Percentiles rank a stretch among this genome's conserved stretches.
These are phyloP conservation scores for Ceriops decandra DNA, from an alignment of 345 rosid species.

Conservation along the genomic window DNA sequence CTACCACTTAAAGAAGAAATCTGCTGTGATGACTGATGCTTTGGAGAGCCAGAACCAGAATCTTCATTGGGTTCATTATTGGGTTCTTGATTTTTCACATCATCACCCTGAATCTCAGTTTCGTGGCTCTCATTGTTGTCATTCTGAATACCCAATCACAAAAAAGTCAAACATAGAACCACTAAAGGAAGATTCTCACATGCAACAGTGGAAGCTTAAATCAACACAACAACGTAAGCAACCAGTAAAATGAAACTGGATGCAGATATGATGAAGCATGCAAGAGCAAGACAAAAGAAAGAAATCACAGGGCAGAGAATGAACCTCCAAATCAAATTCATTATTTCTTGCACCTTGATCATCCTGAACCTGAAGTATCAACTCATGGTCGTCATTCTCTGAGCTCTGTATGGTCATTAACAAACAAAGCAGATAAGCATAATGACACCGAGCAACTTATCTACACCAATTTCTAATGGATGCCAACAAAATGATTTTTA, in stretches of 20 bases:
- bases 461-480: neutral
- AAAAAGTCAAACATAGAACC: conserved; percentile 4
- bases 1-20: conserved; percentile 32
- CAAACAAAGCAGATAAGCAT: conserved; percentile 8
- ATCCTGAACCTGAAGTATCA: conserved; percentile 25
- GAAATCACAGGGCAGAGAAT: neutral
- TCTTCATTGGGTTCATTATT: conserved; percentile 28
- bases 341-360: conserved; percentile 8
- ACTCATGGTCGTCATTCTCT: conserved; percentile 28
- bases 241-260: neutral
- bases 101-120: conserved; percentile 30
- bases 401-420: conserved; percentile 31
- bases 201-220: neutral
- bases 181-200: neutral
- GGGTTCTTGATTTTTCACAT: conserved; percentile 19
- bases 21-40: conserved; percentile 36
- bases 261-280: neutral
- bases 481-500: conserved; percentile 2
- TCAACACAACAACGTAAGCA: neutral
- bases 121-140: conserved; percentile 25
- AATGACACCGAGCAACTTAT: neutral
- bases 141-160: conserved; percentile 28
- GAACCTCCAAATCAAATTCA: conserved; percentile 20
- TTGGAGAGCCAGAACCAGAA: conserved; percentile 30
- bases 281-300: neutral